These are phyloP conservation scores for Nannizziopsis arthrosporioides DNA, from an alignment of 2,329 filamentous ascomycete species.

Conservation along the genomic window DNA sequence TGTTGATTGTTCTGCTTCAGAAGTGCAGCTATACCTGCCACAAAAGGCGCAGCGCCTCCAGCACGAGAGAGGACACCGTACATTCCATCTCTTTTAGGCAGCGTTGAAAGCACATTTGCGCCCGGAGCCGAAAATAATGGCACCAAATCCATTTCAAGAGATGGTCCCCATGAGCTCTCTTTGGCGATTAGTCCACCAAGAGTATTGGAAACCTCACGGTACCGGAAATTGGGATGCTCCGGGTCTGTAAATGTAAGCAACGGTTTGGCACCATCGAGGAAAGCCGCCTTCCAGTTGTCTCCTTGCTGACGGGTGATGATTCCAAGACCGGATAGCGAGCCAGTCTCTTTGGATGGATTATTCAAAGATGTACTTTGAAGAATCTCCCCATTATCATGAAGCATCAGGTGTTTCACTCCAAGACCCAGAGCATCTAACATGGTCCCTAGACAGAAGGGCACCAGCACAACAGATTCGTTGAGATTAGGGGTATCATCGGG, in stretches of 20 bases:
- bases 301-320: conserved; percentile 8
- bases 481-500: background rate
- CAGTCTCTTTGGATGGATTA: background rate
- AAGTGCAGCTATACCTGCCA: conserved; percentile 10
- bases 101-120: conserved; percentile 5
- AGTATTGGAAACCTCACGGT: conserved; percentile 1
- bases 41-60: conserved; percentile 4
- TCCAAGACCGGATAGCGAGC: background rate
- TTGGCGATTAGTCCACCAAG: conserved; percentile 44
- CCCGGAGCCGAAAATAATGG: conserved; percentile 7
- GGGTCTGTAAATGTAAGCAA: conserved; percentile 5
- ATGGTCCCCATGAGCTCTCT: conserved; percentile 49
- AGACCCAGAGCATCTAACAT: conserved; percentile 1
- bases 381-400: conserved; percentile 8
- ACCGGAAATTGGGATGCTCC: background rate
- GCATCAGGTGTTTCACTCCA: conserved; percentile 9
- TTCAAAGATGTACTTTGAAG: background rate
- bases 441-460: conserved; percentile 8
- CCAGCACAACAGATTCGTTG: conserved; percentile 2
- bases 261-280: conserved; percentile 2
- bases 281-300: conserved; percentile 1
- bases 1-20: conserved; percentile 2
- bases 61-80: conserved; percentile 10
- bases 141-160: conserved; percentile 7
- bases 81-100: conserved; percentile 1